Evolutionary conservation across 2,329 filamentous ascomycete species (phyloP), one percentile per base, ranked within the genome.

Genomic region (Claviceps citrina): DNA sequence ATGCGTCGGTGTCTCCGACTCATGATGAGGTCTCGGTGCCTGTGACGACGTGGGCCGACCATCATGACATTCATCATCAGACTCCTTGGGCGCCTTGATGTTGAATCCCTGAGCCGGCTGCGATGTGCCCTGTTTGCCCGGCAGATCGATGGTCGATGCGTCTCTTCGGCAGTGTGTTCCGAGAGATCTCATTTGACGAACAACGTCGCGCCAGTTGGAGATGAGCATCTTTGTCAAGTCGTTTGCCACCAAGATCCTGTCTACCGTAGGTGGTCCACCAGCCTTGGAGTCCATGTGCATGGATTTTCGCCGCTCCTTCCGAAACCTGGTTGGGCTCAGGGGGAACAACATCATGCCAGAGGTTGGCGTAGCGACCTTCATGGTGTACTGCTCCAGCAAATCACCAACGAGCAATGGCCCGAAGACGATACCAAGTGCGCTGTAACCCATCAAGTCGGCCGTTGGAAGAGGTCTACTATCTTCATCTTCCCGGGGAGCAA

Each of bases 161-260:
- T 53, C 46, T 15, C 46, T 51, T 12, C 46, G 48, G 20, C 45
- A 47, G 24, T 56, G 50, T 15, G 51, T 51, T 1, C 56, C 56
- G 2, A 78, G 50, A 31, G 59, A 65, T 42, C 61, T 70, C 62
- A 81, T 68, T 42, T 81, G 71, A 30, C 66, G 62, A 32, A 78
- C 71, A 9, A 80, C 64, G 36, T 78, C 74, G 43, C 71, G 63
- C 78, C 78, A 82, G 45, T 79, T 68, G 1, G 67, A 61, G 36
- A 81, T 73, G 5, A 82, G 58, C 75, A 81, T 80, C 52, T 79
- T 73, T 0, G 73, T 62, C 24, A 81, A 68, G 25, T 60, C 58
- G 43, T 75, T 78, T 9, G 73, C 74, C 40, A 76, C 56, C 33
- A 66, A 62, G 18, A 77, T 62, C 47, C 73, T 78, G 57, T 77